phyloP scores from a whole-genome alignment of 495 filamentous ascomycete genomes.

The Penicillium angulare region DNA sequence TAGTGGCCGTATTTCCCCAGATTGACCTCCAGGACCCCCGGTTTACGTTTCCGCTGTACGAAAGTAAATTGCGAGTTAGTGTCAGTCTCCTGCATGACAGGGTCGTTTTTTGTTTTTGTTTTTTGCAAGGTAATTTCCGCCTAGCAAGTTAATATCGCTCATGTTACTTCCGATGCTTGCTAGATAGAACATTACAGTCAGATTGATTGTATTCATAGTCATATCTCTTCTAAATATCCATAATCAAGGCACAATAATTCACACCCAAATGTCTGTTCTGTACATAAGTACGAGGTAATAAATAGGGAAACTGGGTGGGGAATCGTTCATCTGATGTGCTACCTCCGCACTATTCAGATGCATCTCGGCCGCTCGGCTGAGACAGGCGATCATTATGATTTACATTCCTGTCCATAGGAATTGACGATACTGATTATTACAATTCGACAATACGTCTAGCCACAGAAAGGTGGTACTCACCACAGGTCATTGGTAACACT shows the following conservation, averaged over 20 bases:
- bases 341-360: background rate
- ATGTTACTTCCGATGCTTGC: no score
- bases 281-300: background rate
- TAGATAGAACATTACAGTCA: no score
- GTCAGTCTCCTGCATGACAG: background rate
- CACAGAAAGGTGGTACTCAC: background rate
- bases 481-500: background rate
- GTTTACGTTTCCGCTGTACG: conserved; percentile 1
- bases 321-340: background rate
- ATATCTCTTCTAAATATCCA: no score
- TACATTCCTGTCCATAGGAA: background rate
- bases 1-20: conserved; percentile 9
- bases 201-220: no score
- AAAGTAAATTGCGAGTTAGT: background rate
- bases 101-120: no score
- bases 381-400: background rate
- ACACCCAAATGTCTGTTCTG: background rate
- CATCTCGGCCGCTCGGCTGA: background rate
- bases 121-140: no score
- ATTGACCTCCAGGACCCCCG: conserved; percentile 10
- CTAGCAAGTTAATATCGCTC: no score
- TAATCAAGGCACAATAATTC: background rate
- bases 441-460: background rate
- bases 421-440: background rate
- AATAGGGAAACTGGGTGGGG: background rate